Percentiles rank a stretch among this genome's conserved stretches.
These are phyloP conservation scores for Gnomoniopsis smithogilvyi DNA, from an alignment of 2,329 filamentous ascomycete species.

Conservation along the genomic window DNA sequence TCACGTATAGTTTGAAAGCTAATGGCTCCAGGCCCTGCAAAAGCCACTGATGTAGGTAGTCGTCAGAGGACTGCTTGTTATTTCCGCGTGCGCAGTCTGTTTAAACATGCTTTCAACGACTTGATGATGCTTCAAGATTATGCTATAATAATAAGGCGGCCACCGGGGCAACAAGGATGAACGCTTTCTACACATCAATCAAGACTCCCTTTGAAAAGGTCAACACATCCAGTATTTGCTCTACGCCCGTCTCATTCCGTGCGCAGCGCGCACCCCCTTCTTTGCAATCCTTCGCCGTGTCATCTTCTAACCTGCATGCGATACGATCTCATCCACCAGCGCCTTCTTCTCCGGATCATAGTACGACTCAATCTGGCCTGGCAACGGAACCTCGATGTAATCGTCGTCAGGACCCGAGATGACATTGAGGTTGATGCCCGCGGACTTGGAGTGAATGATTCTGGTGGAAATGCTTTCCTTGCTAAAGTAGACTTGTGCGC, in stretches of 20 bases:
- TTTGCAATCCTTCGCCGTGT: not conserved
- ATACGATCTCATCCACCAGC: conserved; percentile 89
- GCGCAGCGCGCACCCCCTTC: not conserved
- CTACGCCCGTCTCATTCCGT: not conserved
- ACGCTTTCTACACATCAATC: not conserved
- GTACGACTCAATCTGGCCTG: conserved; percentile 84
- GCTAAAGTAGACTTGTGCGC: conserved; percentile 80
- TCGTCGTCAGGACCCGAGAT: conserved; percentile 70
- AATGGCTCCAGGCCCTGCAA: too few species aligned
- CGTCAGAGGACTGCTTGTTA: too few species aligned
- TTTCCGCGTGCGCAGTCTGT: too few species aligned
- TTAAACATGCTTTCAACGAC: not conserved
- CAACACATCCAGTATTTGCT: not conserved
- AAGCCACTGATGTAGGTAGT: too few species aligned
- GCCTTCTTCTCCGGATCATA: conserved; percentile 67
- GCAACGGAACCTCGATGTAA: conserved; percentile 81
- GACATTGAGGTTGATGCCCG: conserved; percentile 83
- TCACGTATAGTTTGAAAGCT: too few species aligned
- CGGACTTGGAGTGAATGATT: conserved; percentile 86
- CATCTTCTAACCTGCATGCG: conserved; percentile 70
- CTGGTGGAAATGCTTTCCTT: conserved; percentile 75
- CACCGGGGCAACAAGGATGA: not conserved
- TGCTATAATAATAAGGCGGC: not conserved
- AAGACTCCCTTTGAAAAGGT: not conserved
- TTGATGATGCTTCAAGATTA: not conserved